These are phyloP conservation scores for Exophiala alcalophila DNA, from an alignment of 2,329 filamentous ascomycete genomes.

Conservation along the genomic window DNA sequence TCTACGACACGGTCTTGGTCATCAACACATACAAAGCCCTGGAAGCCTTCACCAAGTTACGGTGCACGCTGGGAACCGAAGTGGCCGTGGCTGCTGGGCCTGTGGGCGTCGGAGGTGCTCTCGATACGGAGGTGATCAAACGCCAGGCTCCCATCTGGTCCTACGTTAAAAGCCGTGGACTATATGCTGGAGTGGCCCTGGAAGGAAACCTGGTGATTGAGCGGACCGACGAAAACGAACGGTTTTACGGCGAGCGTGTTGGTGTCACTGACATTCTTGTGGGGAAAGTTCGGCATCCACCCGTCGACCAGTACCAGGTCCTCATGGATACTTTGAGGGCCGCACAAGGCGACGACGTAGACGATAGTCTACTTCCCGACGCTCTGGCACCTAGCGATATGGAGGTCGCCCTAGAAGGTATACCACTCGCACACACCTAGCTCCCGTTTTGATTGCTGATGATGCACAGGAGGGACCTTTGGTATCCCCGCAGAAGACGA, in stretches of 20 bases:
- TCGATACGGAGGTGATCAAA: constrained; percentile 68
- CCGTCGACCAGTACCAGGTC: constrained; percentile 51
- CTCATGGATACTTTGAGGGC: constrained; percentile 82
- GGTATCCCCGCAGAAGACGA: constrained; percentile 77
- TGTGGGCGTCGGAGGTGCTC: constrained; percentile 67
- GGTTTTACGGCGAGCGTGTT: constrained; percentile 72
- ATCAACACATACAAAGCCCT: constrained; percentile 84
- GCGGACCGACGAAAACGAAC: constrained; percentile 80
- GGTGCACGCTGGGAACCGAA: constrained; percentile 78
- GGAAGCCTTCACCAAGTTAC: constrained; percentile 75
- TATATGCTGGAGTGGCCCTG: constrained; percentile 82
- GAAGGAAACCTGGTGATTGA: constrained; percentile 86
- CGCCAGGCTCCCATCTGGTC: constrained; percentile 71
- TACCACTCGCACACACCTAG: too few relatives aligned
- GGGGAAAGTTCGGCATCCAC: constrained; percentile 58
- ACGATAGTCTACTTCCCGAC: constrained; percentile 63
- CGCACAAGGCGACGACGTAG: constrained; percentile 80
- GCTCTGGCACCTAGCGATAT: constrained; percentile 74
- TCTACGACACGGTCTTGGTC: constrained; percentile 92
- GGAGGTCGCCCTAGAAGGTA: constrained; percentile 51
- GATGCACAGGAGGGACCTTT: constrained; percentile 53
- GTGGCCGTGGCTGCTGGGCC: constrained; percentile 75
- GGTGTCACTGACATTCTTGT: constrained; percentile 61
- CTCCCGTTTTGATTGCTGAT: constrained; percentile 30
- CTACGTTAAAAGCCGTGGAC: constrained; percentile 84